Percentiles rank a stretch among this genome's conserved stretches.
These are phyloP conservation scores for Ascochyta pisi DNA, from an alignment of 2,329 filamentous ascomycete genomes.

Conservation along the genomic window DNA sequence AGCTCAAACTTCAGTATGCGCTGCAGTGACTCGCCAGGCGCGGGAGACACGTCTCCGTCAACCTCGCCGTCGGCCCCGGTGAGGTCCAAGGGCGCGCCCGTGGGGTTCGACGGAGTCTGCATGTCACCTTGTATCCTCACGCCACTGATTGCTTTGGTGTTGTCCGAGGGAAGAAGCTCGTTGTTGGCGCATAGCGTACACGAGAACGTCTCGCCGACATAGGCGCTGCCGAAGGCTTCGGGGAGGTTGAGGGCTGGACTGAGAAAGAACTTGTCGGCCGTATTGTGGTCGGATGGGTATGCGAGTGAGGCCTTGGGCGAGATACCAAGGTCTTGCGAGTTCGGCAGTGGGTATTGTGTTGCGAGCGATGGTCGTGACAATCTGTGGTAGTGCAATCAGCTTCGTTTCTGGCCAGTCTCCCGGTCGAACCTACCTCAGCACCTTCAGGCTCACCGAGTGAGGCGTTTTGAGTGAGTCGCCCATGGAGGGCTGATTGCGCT, in stretches of 20 bases:
- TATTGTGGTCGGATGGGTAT: slow-evolving; percentile 63
- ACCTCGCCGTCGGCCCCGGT: slow-evolving; percentile 53
- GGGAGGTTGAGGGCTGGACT: slow-evolving; percentile 78
- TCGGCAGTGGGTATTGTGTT: slow-evolving; percentile 69
- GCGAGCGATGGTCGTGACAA: slow-evolving; percentile 83
- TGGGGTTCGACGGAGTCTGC: slow-evolving; percentile 83
- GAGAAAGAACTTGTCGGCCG: slow-evolving; percentile 62
- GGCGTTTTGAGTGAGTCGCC: slow-evolving; percentile 58
- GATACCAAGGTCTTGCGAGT: slow-evolving; percentile 59
- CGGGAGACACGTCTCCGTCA: slow-evolving; percentile 50
- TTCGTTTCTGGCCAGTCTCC: slow-evolving; percentile 53
- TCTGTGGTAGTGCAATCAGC: slow-evolving; percentile 53
- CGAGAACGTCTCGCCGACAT: slow-evolving; percentile 92
- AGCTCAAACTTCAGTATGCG: slow-evolving; percentile 84
- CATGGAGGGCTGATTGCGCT: slow-evolving; percentile 45
- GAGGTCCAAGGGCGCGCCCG: slow-evolving; percentile 65
- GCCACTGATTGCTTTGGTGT: slow-evolving; percentile 66
- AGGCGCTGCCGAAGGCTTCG: slow-evolving; percentile 89
- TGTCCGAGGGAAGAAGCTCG: slow-evolving; percentile 61
- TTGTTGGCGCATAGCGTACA: slow-evolving; percentile 98
- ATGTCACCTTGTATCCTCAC: slow-evolving; percentile 90
- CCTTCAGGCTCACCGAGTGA: slow-evolving; percentile 84
- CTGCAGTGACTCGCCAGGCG: slow-evolving; percentile 74
- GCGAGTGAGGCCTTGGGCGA: slow-evolving; percentile 70
- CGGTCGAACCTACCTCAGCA: slow-evolving; percentile 73